Evolutionary conservation across 2,329 filamentous ascomycete genomes (phyloP), one percentile per base, ranked within the genome.

Genomic region (Trichophyton rubrum): DNA sequence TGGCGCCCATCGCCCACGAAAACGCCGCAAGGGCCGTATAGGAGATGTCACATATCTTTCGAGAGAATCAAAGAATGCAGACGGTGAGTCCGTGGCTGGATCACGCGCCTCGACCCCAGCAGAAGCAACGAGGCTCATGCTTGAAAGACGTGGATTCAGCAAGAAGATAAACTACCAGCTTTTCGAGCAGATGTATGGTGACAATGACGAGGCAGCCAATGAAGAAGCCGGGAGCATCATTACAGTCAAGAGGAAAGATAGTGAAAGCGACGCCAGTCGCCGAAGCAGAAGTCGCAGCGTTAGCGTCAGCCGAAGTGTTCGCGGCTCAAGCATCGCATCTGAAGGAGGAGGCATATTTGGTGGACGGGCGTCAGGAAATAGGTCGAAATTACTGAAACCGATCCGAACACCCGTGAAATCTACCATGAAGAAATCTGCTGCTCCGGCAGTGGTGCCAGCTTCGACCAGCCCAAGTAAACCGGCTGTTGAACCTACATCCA

Each of bases 91-190:
- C 66, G 83, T 84, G 8, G 82, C 86, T 68, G 80, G 81, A 15
- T 83, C 81, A 24, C 83, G 85, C 0, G 86, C 86, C 15, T 84
- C 80, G 30, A 85, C 83, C 1, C 84, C 87, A 0, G 85, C 81
- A 2, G 87, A 89, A 69, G 87, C 87, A 1, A 85, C 85, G 13
- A 79, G 83, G 63, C 81, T 82, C 60, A 85, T 86, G 65, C 77
- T 88, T 69, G 85, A 87, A 71, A 82, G 83, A 60, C 79, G 86
- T 53, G 82, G 81, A 0, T 87, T 85, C 73, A 88, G 85, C 64
- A 87, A 85, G 72, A 85, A 88, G 68, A 87, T 90, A 69, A 89
- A 90, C 66, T 90, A 89, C 59, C 71, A 70, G 43, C 66, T 74
- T 13, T 62, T 76, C 6, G 72, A 75, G 49, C 69, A 71, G 1